Conservation (phyloP, 495 filamentous ascomycete genomes). For the Talaromyces proteolyticus region DNA sequence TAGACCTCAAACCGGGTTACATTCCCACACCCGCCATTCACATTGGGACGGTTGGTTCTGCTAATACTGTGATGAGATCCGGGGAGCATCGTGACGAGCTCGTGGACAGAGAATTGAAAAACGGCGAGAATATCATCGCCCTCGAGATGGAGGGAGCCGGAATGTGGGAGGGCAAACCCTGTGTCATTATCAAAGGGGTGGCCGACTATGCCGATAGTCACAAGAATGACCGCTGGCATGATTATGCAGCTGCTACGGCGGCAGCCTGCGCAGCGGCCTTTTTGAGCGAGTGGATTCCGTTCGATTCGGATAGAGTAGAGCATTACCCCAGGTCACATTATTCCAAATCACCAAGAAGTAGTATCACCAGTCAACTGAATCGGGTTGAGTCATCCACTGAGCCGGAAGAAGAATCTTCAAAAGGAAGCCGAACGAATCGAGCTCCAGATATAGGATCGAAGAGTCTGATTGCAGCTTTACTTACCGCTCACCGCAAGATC, state of each 20-base stretch:
- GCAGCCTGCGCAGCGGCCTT: conserved; percentile 19
- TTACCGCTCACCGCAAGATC: no score
- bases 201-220: conserved; percentile 37
- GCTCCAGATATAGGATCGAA: no score
- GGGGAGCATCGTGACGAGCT: conserved; percentile 18
- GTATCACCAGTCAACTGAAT: no score
- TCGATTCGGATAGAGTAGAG: no score
- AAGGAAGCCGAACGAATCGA: no score
- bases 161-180: conserved; percentile 24
- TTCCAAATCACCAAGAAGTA: no score
- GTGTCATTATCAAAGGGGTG: conserved; percentile 32
- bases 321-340: no score
- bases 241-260: conserved; percentile 26
- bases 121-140: conserved; percentile 18
- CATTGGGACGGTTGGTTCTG: conserved; percentile 19
- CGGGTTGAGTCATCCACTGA: no score
- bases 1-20: not conserved
- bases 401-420: no score
- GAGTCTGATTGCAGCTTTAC: no score
- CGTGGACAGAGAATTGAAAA: conserved; percentile 2
- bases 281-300: conserved; percentile 6
- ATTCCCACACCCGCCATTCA: conserved; percentile 9
- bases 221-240: conserved; percentile 34
- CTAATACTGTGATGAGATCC: conserved; percentile 24
- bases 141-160: conserved; percentile 42